phyloP scores from a whole-genome alignment of 169 alveolate species.

The Plasmodium coatneyi region DNA sequence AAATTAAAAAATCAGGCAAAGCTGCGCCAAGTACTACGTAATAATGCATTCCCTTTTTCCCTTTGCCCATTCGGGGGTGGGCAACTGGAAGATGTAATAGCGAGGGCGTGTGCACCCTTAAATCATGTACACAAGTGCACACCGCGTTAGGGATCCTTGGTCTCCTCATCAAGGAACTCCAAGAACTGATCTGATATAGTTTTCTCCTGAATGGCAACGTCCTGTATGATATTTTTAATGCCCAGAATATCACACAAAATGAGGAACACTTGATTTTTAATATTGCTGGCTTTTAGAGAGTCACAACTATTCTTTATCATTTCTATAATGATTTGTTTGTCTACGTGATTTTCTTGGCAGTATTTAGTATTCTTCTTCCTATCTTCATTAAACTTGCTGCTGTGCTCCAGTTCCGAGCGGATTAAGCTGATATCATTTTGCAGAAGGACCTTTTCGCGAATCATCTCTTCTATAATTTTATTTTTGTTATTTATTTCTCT shows the following conservation, averaged over 20 bases:
- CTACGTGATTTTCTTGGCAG: conserved; percentile 28
- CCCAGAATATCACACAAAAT: conserved; percentile 40
- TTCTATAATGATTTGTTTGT: conserved; percentile 29
- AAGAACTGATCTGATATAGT: conserved; percentile 41
- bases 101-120: neutral
- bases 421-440: conserved; percentile 11
- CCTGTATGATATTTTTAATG: conserved; percentile 25
- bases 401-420: neutral
- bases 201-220: conserved; percentile 14
- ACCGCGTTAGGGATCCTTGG: neutral
- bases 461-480: conserved; percentile 30
- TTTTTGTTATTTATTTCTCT: conserved; percentile 21
- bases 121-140: neutral
- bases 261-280: conserved; percentile 33
- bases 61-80: neutral
- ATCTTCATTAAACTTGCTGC: conserved; percentile 7
- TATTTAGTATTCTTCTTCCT: conserved; percentile 1
- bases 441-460: neutral
- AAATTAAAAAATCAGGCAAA: neutral
- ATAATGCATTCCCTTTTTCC: neutral
- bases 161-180: conserved; percentile 27
- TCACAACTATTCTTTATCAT: conserved; percentile 40
- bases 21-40: neutral
- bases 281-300: conserved; percentile 10
- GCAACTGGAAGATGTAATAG: neutral